Conservation (phyloP, 1,284 basidiomycete species). For the Leccinum subrobustum region DNA sequence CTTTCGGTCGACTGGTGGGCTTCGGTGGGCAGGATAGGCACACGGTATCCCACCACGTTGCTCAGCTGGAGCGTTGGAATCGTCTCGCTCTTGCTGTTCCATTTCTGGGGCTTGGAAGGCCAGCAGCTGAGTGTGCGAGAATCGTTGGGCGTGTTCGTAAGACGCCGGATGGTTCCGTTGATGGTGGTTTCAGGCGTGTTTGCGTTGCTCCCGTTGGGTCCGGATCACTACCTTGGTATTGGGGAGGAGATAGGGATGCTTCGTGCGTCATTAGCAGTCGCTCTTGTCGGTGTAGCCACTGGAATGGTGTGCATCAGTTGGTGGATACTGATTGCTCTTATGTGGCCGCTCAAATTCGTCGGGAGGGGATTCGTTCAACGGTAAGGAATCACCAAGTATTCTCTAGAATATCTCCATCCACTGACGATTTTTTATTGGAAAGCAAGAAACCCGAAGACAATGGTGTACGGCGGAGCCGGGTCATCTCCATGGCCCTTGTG, state of each 20-base stretch:
- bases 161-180: constrained; percentile 41
- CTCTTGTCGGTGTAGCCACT: constrained; percentile 53
- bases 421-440: not conserved
- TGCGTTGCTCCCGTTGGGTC: constrained; percentile 58
- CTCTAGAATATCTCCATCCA: not conserved
- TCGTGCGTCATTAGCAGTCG: constrained; percentile 51
- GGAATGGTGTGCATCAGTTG: constrained; percentile 64
- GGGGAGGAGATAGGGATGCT: constrained; percentile 41
- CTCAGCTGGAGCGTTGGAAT: constrained; percentile 72
- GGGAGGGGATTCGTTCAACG: constrained; percentile 36
- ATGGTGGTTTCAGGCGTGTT: constrained; percentile 43
- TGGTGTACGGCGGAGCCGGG: constrained; percentile 43
- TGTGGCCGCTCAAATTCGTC: constrained; percentile 44
- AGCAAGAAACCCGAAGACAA: constrained; percentile 37
- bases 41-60: constrained; percentile 71
- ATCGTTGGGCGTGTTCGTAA: constrained; percentile 47
- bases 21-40: constrained; percentile 66
- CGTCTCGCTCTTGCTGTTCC: constrained; percentile 53
- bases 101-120: constrained; percentile 41
- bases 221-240: constrained; percentile 56
- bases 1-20: constrained; percentile 65
- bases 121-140: constrained; percentile 46
- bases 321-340: constrained; percentile 45
- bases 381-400: constrained; percentile 32
- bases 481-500: constrained; percentile 63